phyloP scores from a whole-genome alignment of 2,329 filamentous ascomycete species.

The Epicoccum nigrum region DNA sequence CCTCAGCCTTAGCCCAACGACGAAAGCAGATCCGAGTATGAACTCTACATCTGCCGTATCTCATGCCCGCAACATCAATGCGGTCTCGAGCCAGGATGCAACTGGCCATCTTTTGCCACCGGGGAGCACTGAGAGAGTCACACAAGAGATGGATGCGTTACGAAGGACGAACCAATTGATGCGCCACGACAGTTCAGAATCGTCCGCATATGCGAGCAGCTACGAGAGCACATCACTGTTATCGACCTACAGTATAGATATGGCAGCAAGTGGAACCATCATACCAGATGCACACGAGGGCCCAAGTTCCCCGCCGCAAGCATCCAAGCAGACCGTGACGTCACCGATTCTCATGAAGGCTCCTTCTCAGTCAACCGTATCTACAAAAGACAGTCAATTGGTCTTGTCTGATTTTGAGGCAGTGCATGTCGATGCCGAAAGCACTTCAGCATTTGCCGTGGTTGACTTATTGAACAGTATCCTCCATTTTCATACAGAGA shows the following conservation, averaged over 20 bases:
- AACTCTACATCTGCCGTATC: conserved; percentile 25
- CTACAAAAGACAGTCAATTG: conserved; percentile 37
- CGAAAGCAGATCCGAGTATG: conserved; percentile 37
- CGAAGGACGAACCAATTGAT: conserved; percentile 50
- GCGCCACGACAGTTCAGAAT: conserved; percentile 49
- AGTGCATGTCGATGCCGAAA: conserved; percentile 43
- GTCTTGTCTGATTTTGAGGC: conserved; percentile 46
- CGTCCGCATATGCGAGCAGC: conserved; percentile 45
- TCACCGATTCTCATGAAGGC: conserved; percentile 32
- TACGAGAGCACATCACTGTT: conserved; percentile 35
- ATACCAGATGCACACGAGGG: conserved; percentile 44
- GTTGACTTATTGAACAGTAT: conserved; percentile 52
- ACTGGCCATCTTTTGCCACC: conserved; percentile 23
- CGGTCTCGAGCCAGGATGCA: conserved; percentile 22
- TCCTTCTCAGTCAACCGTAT: conserved; percentile 33
- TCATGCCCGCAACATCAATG: conserved; percentile 13
- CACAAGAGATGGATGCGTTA: conserved; percentile 48
- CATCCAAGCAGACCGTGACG: conserved; percentile 20
- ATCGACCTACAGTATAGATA: conserved; percentile 39
- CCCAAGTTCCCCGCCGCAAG: conserved; percentile 34
- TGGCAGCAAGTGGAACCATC: conserved; percentile 52
- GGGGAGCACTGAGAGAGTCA: conserved; percentile 39
- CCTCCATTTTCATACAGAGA: conserved; percentile 50
- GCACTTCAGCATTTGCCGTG: conserved; percentile 47
- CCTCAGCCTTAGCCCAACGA: conserved; percentile 25